A percentile compares a stretch with the other conserved stretches of the same genome.
Conservation (phyloP, 2,329 filamentous ascomycete species). For the Trichoderma harzianum region DNA sequence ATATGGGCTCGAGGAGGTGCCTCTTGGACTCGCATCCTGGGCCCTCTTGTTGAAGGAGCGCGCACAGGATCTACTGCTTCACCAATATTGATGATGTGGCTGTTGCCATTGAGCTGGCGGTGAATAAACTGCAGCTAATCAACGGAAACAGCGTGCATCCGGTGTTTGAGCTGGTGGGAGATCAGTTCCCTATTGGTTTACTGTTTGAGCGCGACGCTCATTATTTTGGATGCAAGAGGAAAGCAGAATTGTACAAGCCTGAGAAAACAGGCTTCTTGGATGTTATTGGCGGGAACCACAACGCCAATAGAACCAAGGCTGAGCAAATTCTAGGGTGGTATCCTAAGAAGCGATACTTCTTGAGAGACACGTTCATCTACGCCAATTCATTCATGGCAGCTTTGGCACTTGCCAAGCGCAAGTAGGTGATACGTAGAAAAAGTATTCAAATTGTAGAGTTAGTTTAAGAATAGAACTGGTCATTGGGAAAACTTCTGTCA, state of each 20-base stretch:
- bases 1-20: not conserved
- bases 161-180: not conserved
- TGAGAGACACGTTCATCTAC: not conserved
- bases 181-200: not conserved
- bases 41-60: not conserved
- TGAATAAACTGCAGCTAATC: not conserved
- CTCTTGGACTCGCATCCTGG: not conserved
- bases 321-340: not conserved
- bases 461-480: not conserved
- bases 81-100: not conserved
- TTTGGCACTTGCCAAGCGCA: not conserved
- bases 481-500: not conserved
- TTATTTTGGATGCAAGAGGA: not conserved
- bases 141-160: not conserved
- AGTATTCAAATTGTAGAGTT: not conserved
- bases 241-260: not conserved
- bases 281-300: not conserved
- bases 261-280: not conserved
- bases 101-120: not conserved
- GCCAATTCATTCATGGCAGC: conserved; percentile 1
- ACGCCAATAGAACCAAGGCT: not conserved
- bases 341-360: not conserved
- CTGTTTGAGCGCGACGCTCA: not conserved
- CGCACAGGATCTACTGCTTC: not conserved
- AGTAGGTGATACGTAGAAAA: not conserved